phyloP scores from a whole-genome alignment of 2,329 filamentous ascomycete genomes.

The Aspergillus awamori region DNA sequence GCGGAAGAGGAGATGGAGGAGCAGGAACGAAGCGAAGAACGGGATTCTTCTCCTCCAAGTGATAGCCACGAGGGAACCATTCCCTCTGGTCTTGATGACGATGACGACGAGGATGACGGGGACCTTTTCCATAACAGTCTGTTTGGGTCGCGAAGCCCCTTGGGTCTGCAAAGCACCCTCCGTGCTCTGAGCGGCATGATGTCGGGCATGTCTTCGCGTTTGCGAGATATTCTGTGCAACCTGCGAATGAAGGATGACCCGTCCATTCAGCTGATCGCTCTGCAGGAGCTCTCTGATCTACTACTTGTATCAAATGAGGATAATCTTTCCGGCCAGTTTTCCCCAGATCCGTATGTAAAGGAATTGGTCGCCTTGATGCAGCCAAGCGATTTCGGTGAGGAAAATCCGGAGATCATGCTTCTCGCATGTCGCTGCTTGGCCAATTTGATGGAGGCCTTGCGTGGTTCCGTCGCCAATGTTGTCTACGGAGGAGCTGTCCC shows the following conservation, averaged over 20 bases:
- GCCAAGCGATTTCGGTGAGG: constrained; percentile 80
- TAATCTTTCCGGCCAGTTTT: constrained; percentile 91
- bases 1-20: constrained; percentile 58
- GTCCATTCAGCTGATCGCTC: constrained; percentile 84
- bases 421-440: constrained; percentile 93
- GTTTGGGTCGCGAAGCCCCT: constrained; percentile 67
- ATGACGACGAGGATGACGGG: constrained; percentile 61
- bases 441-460: constrained; percentile 96
- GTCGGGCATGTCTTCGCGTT: constrained; percentile 75
- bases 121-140: constrained; percentile 63
- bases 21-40: constrained; percentile 49
- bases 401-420: constrained; percentile 96
- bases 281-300: constrained; percentile 92
- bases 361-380: constrained; percentile 92
- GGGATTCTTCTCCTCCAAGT: constrained; percentile 61
- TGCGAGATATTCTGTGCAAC: constrained; percentile 75
- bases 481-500: constrained; percentile 97
- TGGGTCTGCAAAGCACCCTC: constrained; percentile 76
- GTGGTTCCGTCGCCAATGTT: constrained; percentile 89
- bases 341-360: constrained; percentile 91
- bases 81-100: constrained; percentile 55
- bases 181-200: constrained; percentile 90
- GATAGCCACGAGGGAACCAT: constrained; percentile 68
- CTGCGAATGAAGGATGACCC: constrained; percentile 82
- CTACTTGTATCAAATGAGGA: constrained; percentile 95